These are phyloP conservation scores for Begonia loranthoides DNA, from an alignment of 306 rosid genomes.

Conservation along the genomic window DNA sequence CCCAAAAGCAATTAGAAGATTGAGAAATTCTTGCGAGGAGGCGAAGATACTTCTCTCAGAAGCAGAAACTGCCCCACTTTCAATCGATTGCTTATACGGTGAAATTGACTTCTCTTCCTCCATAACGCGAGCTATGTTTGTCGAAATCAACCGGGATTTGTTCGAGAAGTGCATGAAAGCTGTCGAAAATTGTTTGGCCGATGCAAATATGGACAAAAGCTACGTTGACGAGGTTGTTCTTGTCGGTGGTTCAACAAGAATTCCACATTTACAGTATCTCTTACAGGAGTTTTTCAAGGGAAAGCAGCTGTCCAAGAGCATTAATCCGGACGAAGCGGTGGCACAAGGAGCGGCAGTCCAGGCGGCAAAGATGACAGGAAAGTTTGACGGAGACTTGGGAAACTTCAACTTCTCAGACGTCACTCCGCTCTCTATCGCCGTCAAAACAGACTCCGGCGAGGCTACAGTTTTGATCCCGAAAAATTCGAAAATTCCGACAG, in stretches of 20 bases:
- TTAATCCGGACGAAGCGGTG: constrained; percentile 13
- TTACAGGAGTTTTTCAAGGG: constrained; percentile 14
- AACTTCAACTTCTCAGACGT: constrained; percentile 10
- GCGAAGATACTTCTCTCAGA: constrained; percentile 11
- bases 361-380: constrained; percentile 7
- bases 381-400: constrained; percentile 3
- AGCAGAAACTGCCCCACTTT: background rate
- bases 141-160: constrained; percentile 11
- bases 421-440: constrained; percentile 10
- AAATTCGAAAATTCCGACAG: constrained; percentile 10
- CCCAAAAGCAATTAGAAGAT: constrained; percentile 1
- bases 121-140: constrained; percentile 10
- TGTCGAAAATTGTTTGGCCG: constrained; percentile 10
- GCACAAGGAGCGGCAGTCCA: constrained; percentile 7
- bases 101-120: constrained; percentile 12
- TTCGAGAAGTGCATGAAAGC: constrained; percentile 12
- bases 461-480: constrained; percentile 16
- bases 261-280: constrained; percentile 10
- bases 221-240: constrained; percentile 10
- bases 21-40: constrained; percentile 6
- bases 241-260: constrained; percentile 14
- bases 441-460: background rate
- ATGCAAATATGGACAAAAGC: constrained; percentile 11
- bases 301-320: constrained; percentile 15
- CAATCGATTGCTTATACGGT: constrained; percentile 7